Base-by-base conservation (phyloP, 2,329 filamentous ascomycete species). In the Stemphylium vesicarium region DNA sequence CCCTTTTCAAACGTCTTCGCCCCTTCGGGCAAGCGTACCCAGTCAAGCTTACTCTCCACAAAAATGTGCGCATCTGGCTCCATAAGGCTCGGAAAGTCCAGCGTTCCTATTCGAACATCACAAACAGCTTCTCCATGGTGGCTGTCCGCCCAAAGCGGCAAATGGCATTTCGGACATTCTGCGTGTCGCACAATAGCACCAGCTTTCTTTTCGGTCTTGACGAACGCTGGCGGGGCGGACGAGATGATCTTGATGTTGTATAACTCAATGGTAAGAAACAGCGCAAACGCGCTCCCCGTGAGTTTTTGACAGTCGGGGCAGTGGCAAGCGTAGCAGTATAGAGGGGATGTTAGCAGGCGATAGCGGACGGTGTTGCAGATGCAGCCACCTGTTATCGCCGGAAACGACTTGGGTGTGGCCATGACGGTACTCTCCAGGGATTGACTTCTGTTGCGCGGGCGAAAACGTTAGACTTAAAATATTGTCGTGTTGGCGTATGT, bases 301-400 rank as follows among this genome's bases (percentile, higher is more conserved):
- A 40, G 24, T 18, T 65, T 66, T 36, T 72, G 68, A 50, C 71
- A 74, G 44, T 69, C 65, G 2, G 50, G 29, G 22, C 71, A 74
- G 55, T 74, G 69, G 57, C 71, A 74, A 13, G 69, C 69, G 42
- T 64, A 63, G 50, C 62, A 68, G 59, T 63, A 73, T 20, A 74
- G 57, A 1, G 71, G 71, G 0, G 68, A 59, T 1, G 60, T 66
- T 22, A 69, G 59, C 4, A 74, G 54, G 1, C 69, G 65, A 36
- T 69, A 74, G 6, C 63, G 60, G 24, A 68, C 50, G 2, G 41
- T 37, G n/a, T 47, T 55, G 50, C 71, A 74, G 35, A 56, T 46
- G 53, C 70, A 74, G 24, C 66, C 54, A 22, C 71, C 71, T 16
- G 59, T 60, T n/a, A 74, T 55, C 6, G 63, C 50, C n/a, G 71